Conservation (phyloP, 2,329 filamentous ascomycete species). For the Purpureocillium takamizusanense region DNA sequence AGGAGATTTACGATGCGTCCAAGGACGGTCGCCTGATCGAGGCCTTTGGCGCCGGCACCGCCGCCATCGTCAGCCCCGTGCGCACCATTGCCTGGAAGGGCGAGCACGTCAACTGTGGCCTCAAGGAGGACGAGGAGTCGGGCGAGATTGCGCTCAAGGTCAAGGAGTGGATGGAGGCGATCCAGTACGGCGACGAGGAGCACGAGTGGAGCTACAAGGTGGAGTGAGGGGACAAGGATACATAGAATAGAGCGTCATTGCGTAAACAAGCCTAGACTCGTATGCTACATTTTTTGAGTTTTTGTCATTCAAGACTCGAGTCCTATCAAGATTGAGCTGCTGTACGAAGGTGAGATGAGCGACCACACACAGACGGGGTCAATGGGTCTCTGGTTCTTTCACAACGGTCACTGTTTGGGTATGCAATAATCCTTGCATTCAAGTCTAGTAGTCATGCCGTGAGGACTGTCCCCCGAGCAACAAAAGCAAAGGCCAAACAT, state of each 20-base stretch:
- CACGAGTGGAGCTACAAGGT: constrained; percentile 75
- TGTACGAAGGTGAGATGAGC: too few relatives aligned
- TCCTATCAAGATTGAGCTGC: too few relatives aligned
- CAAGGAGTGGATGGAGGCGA: constrained; percentile 94
- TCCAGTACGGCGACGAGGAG: constrained; percentile 90
- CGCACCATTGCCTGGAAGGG: constrained; percentile 85
- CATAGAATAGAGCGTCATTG: constrained; percentile 1
- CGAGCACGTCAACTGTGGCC: constrained; percentile 70
- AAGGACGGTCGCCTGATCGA: constrained; percentile 81
- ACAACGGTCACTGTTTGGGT: too few relatives aligned
- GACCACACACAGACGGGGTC: too few relatives aligned
- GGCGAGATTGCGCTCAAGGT: constrained; percentile 78
- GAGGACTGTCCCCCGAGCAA: constrained; percentile 14
- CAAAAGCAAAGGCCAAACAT: constrained; percentile 19
- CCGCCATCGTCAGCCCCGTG: constrained; percentile 87
- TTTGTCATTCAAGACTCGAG: too few relatives aligned
- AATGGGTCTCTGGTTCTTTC: too few relatives aligned
- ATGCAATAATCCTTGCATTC: background rate
- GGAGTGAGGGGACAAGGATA: constrained; percentile 7
- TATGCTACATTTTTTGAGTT: too few relatives aligned
- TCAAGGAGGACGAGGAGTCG: constrained; percentile 74
- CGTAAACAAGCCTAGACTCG: too few relatives aligned
- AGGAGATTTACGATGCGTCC: constrained; percentile 71
- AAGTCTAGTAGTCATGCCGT: constrained; percentile 21
- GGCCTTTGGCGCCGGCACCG: constrained; percentile 89